phyloP scores from a whole-genome alignment of 805 yeast genomes.

The Myxozyma melibiosi region DNA sequence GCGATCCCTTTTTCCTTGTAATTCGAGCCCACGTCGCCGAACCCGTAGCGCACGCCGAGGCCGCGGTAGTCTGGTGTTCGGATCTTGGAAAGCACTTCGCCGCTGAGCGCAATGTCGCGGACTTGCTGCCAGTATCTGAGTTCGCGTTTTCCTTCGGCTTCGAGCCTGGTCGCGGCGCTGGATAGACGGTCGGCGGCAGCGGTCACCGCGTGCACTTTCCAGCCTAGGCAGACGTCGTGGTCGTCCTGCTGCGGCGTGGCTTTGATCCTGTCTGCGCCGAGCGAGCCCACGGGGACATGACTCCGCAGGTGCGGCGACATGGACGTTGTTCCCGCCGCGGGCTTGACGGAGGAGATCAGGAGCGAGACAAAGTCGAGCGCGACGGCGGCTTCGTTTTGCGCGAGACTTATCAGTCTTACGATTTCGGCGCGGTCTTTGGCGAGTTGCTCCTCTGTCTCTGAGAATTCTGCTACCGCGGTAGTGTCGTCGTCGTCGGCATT shows the following conservation, averaged over 20 bases:
- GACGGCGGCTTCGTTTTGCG: conserved; percentile 85
- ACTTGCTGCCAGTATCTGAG: conserved; percentile 65
- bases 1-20: conserved; percentile 79
- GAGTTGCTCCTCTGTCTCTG: conserved; percentile 21
- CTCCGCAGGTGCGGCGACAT: conserved; percentile 83
- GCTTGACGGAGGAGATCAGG: conserved; percentile 75
- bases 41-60: conserved; percentile 86
- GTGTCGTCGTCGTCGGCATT: neutral
- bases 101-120: conserved; percentile 45
- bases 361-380: conserved; percentile 86
- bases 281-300: conserved; percentile 72
- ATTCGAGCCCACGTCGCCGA: conserved; percentile 84
- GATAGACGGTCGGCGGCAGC: conserved; percentile 57
- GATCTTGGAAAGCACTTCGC: conserved; percentile 69
- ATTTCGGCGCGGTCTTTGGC: conserved; percentile 37
- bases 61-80: conserved; percentile 58
- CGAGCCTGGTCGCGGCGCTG: conserved; percentile 54
- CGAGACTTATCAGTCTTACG: conserved; percentile 45
- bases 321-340: conserved; percentile 82
- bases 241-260: conserved; percentile 38
- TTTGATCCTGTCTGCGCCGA: conserved; percentile 45
- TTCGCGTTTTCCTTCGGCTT: conserved; percentile 61
- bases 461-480: neutral
- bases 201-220: conserved; percentile 76
- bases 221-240: conserved; percentile 63